These are phyloP conservation scores for Penicillium sp. DNA, from an alignment of 2,329 filamentous ascomycete genomes.

Conservation along the genomic window DNA sequence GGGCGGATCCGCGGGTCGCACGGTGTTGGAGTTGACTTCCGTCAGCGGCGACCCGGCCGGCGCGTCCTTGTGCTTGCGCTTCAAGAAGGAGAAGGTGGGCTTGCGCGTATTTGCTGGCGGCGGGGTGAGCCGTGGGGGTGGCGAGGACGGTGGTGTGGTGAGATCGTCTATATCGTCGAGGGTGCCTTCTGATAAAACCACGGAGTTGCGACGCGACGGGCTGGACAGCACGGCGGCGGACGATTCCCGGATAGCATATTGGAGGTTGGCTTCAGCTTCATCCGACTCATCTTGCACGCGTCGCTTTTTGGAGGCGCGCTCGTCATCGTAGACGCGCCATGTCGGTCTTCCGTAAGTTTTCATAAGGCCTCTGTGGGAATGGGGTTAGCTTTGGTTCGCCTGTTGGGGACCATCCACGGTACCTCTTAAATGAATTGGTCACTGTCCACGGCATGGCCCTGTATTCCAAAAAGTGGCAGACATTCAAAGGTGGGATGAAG, in stretches of 20 bases:
- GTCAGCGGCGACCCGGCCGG: conserved; percentile 41
- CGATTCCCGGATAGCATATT: conserved; percentile 51
- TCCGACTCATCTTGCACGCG: conserved; percentile 45
- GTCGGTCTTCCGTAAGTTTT: conserved; percentile 52
- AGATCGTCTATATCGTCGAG: conserved; percentile 44
- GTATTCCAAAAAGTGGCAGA: conserved; percentile 2
- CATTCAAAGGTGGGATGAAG: conserved; percentile 8
- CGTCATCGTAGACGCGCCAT: conserved; percentile 51
- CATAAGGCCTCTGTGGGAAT: conserved; percentile 46
- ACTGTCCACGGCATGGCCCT: conserved; percentile 52
- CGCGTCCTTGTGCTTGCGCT: conserved; percentile 44
- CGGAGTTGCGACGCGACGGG: conserved; percentile 49
- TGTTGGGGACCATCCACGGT: conserved; percentile 2
- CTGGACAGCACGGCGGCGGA: conserved; percentile 48
- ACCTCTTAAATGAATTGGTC: conserved; percentile 54
- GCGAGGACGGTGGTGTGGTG: conserved; percentile 55
- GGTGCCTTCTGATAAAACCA: conserved; percentile 45
- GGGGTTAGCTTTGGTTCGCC: not conserved
- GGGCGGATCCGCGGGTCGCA: conserved; percentile 43
- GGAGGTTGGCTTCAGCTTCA: conserved; percentile 48
- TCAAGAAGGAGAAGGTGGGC: conserved; percentile 54
- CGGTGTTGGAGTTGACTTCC: conserved; percentile 48
- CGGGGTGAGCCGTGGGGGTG: conserved; percentile 48
- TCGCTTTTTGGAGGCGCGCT: conserved; percentile 48
- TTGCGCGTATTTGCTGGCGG: conserved; percentile 48